A percentile compares a stretch with the other conserved stretches of the same genome.
These are phyloP conservation scores for Fraxinus xanthoxyloides DNA, from an alignment of 305 asterid genomes.

Conservation along the genomic window DNA sequence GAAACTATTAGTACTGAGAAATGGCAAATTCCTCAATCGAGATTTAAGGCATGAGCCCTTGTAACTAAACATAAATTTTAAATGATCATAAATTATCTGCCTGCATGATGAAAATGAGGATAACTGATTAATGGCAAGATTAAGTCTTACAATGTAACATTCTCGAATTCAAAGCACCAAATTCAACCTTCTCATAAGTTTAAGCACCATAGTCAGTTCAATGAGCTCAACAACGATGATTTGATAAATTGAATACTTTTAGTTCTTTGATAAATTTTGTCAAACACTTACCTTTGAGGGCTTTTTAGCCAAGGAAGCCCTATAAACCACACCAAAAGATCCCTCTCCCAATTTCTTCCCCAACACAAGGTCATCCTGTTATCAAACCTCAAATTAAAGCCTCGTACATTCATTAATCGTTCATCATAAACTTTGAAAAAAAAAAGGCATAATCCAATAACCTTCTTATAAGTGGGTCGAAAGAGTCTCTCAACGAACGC, in stretches of 20 bases:
- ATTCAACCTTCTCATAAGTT: background rate
- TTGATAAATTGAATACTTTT: background rate
- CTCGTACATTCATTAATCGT: background rate
- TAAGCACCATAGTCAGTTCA: conserved; percentile 1
- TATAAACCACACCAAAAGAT: conserved; percentile 80
- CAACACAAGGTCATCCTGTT: conserved; percentile 85
- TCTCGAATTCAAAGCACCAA: conserved; percentile 8
- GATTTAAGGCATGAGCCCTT: background rate
- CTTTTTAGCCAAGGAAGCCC: conserved; percentile 64
- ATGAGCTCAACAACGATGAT: background rate
- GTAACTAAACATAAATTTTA: background rate
- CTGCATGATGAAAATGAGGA: background rate
- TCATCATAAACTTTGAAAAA: conserved; percentile 1
- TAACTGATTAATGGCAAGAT: background rate
- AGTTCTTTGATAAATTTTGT: background rate
- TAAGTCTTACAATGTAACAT: background rate
- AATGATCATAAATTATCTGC: background rate
- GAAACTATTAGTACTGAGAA: background rate
- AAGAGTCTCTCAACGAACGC: conserved; percentile 79
- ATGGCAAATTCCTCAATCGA: background rate
- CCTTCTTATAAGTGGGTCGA: conserved; percentile 80
- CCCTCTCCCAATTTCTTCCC: conserved; percentile 98
- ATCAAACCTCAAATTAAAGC: conserved; percentile 20
- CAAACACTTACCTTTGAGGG: conserved; percentile 52
- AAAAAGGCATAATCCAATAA: conserved; percentile 9